phyloP scores from a whole-genome alignment of 768 basidiomycete genomes.

The Mycena metata region DNA sequence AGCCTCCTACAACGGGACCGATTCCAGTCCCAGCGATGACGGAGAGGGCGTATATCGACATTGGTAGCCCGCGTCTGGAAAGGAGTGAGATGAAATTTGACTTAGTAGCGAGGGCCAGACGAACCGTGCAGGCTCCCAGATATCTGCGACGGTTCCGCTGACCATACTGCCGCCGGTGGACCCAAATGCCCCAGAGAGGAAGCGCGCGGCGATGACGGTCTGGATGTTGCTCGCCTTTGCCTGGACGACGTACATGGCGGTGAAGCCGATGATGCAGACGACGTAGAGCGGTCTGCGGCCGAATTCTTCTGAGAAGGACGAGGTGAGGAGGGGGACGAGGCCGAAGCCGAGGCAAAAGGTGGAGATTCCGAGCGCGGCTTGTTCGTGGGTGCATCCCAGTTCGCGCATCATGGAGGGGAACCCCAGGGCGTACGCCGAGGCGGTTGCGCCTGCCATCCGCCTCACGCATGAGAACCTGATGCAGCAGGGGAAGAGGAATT shows the following conservation, averaged over 20 bases:
- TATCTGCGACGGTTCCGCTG: constrained; percentile 66
- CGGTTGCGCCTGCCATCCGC: constrained; percentile 5
- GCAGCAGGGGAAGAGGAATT: too few relatives aligned
- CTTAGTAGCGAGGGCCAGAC: constrained; percentile 15
- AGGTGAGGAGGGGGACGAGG: constrained; percentile 64
- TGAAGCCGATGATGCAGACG: constrained; percentile 53
- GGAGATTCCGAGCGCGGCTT: constrained; percentile 52
- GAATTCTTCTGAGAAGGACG: constrained; percentile 70
- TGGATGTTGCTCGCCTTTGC: constrained; percentile 19
- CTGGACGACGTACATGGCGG: constrained; percentile 33
- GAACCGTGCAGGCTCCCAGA: constrained; percentile 63
- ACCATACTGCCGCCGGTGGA: constrained; percentile 68
- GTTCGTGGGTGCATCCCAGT: constrained; percentile 50
- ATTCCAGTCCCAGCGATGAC: constrained; percentile 64
- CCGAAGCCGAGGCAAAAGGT: constrained; percentile 65
- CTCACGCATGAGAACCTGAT: too few relatives aligned
- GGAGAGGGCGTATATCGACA: constrained; percentile 66
- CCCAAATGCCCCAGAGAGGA: constrained; percentile 62
- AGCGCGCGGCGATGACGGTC: constrained; percentile 57
- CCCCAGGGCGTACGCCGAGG: constrained; percentile 56
- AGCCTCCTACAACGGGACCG: constrained; percentile 66
- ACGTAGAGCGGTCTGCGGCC: constrained; percentile 64
- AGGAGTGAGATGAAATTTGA: too few relatives aligned
- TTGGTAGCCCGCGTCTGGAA: constrained; percentile 67
- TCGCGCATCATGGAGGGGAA: constrained; percentile 59